Evolutionary conservation across 306 rosid genomes (phyloP).

Genomic region (Cucumis cinereus): DNA sequence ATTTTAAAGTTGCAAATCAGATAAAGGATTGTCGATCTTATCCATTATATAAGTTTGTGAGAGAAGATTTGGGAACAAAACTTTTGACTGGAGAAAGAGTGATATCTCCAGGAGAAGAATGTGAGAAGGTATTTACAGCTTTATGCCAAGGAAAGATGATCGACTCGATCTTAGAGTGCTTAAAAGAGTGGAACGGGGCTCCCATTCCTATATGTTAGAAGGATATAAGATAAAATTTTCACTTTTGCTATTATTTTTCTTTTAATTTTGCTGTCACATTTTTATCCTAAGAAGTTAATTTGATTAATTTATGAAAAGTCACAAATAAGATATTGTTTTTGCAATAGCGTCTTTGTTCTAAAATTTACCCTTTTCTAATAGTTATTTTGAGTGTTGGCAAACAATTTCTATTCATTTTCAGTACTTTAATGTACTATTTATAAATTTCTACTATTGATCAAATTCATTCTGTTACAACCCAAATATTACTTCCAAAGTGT

Average conservation of each 20-base stretch:
- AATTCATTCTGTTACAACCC: no score
- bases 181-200: slow-evolving; percentile 67
- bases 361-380: neutral
- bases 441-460: no score
- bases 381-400: neutral
- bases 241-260: no score
- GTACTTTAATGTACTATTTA: neutral
- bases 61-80: slow-evolving; percentile 47
- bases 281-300: no score
- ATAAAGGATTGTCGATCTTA: slow-evolving; percentile 72
- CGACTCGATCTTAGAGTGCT: slow-evolving; percentile 68
- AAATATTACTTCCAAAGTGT: no score
- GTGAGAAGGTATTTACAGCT: slow-evolving; percentile 60
- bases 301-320: neutral
- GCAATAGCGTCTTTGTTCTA: neutral
- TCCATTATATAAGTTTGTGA: slow-evolving; percentile 73
- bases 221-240: no score
- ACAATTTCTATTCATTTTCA: neutral
- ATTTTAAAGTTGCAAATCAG: slow-evolving; percentile 31
- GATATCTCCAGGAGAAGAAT: slow-evolving; percentile 66
- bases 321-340: neutral
- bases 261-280: neutral
- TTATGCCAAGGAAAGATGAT: slow-evolving; percentile 57
- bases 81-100: slow-evolving; percentile 53
- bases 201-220: slow-evolving; percentile 56